Evolutionary conservation across 192 early-diverging fungal species (phyloP).

Genomic region (Coemansia sp.): DNA sequence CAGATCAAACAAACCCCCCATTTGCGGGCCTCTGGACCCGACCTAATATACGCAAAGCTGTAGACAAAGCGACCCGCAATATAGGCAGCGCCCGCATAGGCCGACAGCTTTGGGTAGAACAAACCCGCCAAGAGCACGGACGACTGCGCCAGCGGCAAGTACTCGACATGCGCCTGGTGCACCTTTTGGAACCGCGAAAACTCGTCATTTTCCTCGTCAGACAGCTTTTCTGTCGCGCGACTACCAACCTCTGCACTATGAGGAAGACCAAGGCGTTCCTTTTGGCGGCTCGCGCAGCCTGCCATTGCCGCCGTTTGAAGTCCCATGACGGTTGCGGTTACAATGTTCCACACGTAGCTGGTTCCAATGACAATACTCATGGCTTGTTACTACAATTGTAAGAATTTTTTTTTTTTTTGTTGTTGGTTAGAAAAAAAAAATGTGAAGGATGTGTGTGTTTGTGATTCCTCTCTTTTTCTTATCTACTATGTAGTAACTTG

Average conservation of each 20-base stretch:
- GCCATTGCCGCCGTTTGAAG: constrained; percentile 46
- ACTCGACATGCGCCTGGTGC: constrained; percentile 53
- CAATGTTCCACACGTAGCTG: constrained; percentile 57
- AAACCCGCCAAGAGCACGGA: constrained; percentile 49
- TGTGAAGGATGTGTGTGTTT: no score
- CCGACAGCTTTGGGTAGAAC: constrained; percentile 55
- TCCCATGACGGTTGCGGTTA: constrained; percentile 50
- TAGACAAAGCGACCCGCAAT: constrained; percentile 56
- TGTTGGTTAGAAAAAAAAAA: neutral
- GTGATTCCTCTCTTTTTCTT: no score
- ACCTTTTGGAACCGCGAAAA: constrained; percentile 54
- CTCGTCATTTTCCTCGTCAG: constrained; percentile 49
- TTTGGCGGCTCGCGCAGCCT: constrained; percentile 42
- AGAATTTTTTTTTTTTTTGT: neutral
- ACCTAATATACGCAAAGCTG: constrained; percentile 44
- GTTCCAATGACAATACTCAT: constrained; percentile 57
- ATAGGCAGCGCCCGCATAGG: constrained; percentile 43
- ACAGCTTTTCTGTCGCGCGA: constrained; percentile 48
- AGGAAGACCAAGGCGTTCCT: constrained; percentile 35
- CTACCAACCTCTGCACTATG: constrained; percentile 47
- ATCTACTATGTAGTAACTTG: no score
- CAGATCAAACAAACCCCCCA: constrained; percentile 43
- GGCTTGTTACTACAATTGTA: neutral
- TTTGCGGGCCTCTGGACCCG: constrained; percentile 41
- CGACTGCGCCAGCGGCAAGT: constrained; percentile 47